Conservation (phyloP, 2,329 filamentous ascomycete species). For the Ceratocystis huliohia region DNA sequence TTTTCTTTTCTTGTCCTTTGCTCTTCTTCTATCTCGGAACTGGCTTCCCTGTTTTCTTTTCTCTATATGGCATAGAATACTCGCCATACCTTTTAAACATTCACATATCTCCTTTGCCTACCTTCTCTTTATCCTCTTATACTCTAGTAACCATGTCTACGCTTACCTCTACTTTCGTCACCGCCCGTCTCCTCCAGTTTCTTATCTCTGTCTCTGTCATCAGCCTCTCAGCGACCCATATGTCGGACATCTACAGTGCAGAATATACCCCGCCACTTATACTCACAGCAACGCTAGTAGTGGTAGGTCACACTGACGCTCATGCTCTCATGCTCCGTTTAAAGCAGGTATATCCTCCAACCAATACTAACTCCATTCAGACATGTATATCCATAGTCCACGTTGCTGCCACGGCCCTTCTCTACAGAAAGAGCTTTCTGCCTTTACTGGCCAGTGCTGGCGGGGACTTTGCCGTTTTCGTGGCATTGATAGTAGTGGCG, state of each 20-base stretch:
- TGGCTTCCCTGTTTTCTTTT: slow-evolving; percentile 21
- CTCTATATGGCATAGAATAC: no score
- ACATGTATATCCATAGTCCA: slow-evolving; percentile 69
- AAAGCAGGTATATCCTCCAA: no score
- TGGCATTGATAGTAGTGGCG: slow-evolving; percentile 66
- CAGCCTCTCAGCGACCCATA: slow-evolving; percentile 71
- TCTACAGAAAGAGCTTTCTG: slow-evolving; percentile 64
- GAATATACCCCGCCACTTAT: slow-evolving; percentile 56
- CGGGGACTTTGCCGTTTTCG: slow-evolving; percentile 55
- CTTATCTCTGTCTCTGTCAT: slow-evolving; percentile 63
- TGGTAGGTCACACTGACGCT: slow-evolving; percentile 45
- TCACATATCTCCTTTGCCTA: background rate
- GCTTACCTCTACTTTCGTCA: slow-evolving; percentile 65
- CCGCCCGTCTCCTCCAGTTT: slow-evolving; percentile 57
- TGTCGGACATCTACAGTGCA: slow-evolving; percentile 57
- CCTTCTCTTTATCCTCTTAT: background rate
- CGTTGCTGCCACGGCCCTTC: slow-evolving; percentile 65
- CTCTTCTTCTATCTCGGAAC: slow-evolving; percentile 15
- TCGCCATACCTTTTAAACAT: background rate
- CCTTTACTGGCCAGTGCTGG: slow-evolving; percentile 57
- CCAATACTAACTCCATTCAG: slow-evolving; percentile 33
- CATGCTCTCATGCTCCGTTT: background rate
- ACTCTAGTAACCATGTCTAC: slow-evolving; percentile 40
- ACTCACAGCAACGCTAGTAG: slow-evolving; percentile 63
- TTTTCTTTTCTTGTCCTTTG: background rate